Evolutionary conservation across 2,329 filamentous ascomycete genomes (phyloP), one percentile per base, ranked within the genome.

Genomic region (Pseudogymnoascus sp.): DNA sequence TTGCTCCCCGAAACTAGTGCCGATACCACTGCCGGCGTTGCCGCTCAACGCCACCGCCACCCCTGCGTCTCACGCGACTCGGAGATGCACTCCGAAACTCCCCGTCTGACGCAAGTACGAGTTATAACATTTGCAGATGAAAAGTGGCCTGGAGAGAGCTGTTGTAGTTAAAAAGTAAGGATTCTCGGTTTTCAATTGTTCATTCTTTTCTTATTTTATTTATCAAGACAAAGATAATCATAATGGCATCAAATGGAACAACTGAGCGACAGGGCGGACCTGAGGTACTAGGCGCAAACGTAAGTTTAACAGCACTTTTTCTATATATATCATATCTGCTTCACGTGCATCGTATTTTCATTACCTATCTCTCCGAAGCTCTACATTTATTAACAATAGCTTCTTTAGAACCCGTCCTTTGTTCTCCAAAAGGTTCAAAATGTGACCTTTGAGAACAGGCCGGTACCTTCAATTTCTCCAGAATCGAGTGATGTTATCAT

Each of bases 381-480:
- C 22, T 12, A 20, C 22, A 5, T 58, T 30, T 25, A 50, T 20
- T 30, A 34, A 61, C 32, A 18, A 37, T 25, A 57, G 41, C 47
- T 43, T n/a, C 38, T 50, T 28, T 28, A 75, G 72, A 81, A 78
- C 66, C 76, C 70, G 1, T 74, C 78, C 6, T 79, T 79, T 63
- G 78, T 80, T 39, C 74, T 81, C 11, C 73, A 73, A 39, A 73
- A 75, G 4, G 66, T 79, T 58, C 73, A 78, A 63, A 70, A 77
- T 30, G 74, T 78, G 58, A 69, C 70, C 7, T 76, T 81, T 57
- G 76, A 80, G 65, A 69, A 78, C 62, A 73, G 76, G 0, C 68
- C 74, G 0, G 69, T 75, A 5, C 77, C 77, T 1, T 64, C 57
- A 28, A 62, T 54, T 8, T 11, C 20, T 12, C 60, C 64, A 5